Evolutionary conservation across 352 stramenopile genomes (phyloP).

Genomic region (Hyaloperonospora brassicae): DNA sequence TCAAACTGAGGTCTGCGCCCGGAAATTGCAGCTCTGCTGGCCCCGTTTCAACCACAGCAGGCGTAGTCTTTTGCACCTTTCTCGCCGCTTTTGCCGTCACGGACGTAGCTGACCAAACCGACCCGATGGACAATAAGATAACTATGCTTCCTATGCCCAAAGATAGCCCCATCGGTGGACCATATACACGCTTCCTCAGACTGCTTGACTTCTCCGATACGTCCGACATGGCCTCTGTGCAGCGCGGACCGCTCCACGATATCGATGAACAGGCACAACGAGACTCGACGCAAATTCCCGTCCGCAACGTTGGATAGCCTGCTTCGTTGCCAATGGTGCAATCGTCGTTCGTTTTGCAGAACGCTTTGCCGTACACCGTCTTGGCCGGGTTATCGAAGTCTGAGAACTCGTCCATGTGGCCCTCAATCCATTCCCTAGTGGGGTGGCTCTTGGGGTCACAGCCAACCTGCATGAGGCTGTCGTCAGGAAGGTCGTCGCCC

Average conservation of each 20-base stretch:
- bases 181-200: constrained; percentile 11
- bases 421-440: constrained; percentile 61
- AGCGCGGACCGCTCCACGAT: constrained; percentile 41
- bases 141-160: constrained; percentile 25
- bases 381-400: constrained; percentile 39
- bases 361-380: constrained; percentile 35
- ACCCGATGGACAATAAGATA: constrained; percentile 28
- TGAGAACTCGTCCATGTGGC: constrained; percentile 44
- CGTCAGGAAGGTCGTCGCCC: constrained; percentile 24
- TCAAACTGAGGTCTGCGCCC: constrained; percentile 4
- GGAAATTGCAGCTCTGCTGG: constrained; percentile 11
- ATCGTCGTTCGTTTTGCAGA: constrained; percentile 41
- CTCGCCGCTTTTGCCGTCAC: too few species aligned
- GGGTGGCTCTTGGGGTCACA: constrained; percentile 48
- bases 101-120: constrained; percentile 23
- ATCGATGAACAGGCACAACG: constrained; percentile 29
- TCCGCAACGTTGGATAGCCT: constrained; percentile 20
- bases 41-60: too few species aligned
- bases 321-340: constrained; percentile 31
- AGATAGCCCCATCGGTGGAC: constrained; percentile 23
- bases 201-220: constrained; percentile 8
- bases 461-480: constrained; percentile 46
- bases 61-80: too few species aligned
- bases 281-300: constrained; percentile 24
- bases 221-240: constrained; percentile 27